Evolutionary conservation across 2,329 filamentous ascomycete species (phyloP).

Genomic region (Sphaerulina vaccinii): DNA sequence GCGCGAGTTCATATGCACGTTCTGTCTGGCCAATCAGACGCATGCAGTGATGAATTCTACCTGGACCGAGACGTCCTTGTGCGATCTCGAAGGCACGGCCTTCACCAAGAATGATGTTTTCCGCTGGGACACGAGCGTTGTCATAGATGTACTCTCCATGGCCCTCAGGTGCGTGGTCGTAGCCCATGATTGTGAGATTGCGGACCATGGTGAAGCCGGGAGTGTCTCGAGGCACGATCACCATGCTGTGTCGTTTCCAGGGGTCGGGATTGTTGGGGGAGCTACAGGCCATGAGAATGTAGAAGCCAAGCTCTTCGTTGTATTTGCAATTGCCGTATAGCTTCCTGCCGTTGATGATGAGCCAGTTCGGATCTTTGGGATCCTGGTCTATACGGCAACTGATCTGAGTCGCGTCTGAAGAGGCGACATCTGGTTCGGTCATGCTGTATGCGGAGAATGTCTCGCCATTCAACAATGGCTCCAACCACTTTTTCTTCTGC

Average conservation of each 20-base stretch:
- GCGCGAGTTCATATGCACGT: slow-evolving; percentile 85
- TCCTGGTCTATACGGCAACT: slow-evolving; percentile 64
- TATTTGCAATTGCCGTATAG: slow-evolving; percentile 97
- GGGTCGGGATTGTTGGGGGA: slow-evolving; percentile 70
- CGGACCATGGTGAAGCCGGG: slow-evolving; percentile 87
- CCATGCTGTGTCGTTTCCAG: slow-evolving; percentile 88
- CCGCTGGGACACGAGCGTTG: slow-evolving; percentile 79
- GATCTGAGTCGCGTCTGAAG: slow-evolving; percentile 50
- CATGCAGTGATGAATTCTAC: slow-evolving; percentile 96
- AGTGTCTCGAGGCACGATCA: slow-evolving; percentile 81
- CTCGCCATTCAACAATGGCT: slow-evolving; percentile 48
- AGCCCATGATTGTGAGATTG: slow-evolving; percentile 90
- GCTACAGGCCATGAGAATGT: slow-evolving; percentile 93
- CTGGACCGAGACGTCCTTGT: slow-evolving; percentile 91
- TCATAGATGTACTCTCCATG: slow-evolving; percentile 87
- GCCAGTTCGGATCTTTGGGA: slow-evolving; percentile 75
- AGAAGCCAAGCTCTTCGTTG: slow-evolving; percentile 84
- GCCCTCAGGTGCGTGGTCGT: slow-evolving; percentile 92
- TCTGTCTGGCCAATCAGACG: slow-evolving; percentile 85
- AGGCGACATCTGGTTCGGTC: slow-evolving; percentile 51
- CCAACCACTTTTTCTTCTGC: slow-evolving; percentile 50
- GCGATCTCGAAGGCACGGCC: slow-evolving; percentile 98
- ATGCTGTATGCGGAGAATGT: slow-evolving; percentile 51
- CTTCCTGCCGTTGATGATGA: slow-evolving; percentile 92
- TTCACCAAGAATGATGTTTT: slow-evolving; percentile 84